phyloP scores from a whole-genome alignment of 208 protist species.

The Crithidia fasciculata region DNA sequence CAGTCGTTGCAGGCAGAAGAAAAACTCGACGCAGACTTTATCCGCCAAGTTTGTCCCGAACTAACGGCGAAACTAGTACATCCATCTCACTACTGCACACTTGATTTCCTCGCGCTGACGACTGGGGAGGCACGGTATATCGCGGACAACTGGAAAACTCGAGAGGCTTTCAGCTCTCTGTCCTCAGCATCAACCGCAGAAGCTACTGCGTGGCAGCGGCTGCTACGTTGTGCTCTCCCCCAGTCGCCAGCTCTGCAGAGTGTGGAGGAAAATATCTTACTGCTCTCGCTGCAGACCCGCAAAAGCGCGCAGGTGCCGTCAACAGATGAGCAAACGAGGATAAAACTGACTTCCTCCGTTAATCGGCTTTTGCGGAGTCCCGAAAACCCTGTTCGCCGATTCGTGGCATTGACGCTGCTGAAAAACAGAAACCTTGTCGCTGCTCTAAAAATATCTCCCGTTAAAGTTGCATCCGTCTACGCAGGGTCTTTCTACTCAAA shows the following conservation, averaged over 20 bases:
- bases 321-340: not conserved
- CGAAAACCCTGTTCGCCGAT: not conserved
- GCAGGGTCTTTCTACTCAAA: constrained; percentile 50
- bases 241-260: constrained; percentile 17
- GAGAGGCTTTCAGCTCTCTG: not conserved
- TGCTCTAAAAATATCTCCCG: not conserved
- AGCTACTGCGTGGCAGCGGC: not conserved
- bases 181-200: not conserved
- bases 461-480: not conserved
- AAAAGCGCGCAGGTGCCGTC: not conserved
- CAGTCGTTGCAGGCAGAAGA: constrained; percentile 5
- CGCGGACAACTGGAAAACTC: constrained; percentile 14
- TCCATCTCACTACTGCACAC: constrained; percentile 28
- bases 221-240: constrained; percentile 11
- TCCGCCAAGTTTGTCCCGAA: constrained; percentile 22
- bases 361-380: not conserved
- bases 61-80: constrained; percentile 25
- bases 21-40: not conserved
- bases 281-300: constrained; percentile 4
- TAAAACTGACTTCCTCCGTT: not conserved
- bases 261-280: constrained; percentile 22
- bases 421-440: not conserved
- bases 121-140: constrained; percentile 17
- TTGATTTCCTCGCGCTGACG: constrained; percentile 30
- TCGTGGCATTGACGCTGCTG: not conserved